Percentiles rank a stretch among this genome's conserved stretches.
Evolutionary conservation across 1,139 yeast genomes (phyloP).

Genomic region (Nadsonia starkeyi-henricii): DNA sequence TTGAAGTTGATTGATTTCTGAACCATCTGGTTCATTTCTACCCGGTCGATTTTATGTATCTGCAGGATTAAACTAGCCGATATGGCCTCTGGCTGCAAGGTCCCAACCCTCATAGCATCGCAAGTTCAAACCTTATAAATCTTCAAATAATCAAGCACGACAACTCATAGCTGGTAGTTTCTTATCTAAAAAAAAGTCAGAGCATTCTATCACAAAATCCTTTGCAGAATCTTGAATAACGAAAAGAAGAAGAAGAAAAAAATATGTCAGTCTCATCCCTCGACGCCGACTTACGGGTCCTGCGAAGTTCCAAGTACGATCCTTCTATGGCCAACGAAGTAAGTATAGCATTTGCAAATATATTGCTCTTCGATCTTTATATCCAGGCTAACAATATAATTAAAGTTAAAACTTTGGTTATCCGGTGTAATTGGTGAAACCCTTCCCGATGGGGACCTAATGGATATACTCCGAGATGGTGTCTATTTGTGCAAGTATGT

Average conservation of each 20-base stretch:
- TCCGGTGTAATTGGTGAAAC: constrained; percentile 14
- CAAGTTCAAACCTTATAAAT: no score
- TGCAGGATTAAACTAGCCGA: no score
- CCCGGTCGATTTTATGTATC: no score
- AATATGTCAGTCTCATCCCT: constrained; percentile 2
- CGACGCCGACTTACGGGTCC: constrained; percentile 1
- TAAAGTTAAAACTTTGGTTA: constrained; percentile 18
- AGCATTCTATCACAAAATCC: neutral
- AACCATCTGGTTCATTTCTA: no score
- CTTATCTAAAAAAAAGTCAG: no score
- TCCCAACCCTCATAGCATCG: no score
- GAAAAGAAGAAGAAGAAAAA: neutral
- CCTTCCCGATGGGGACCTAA: constrained; percentile 21
- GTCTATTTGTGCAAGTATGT: constrained; percentile 44
- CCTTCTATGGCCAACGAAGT: constrained; percentile 3
- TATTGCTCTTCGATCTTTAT: neutral
- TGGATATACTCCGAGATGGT: constrained; percentile 53
- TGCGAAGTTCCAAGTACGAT: constrained; percentile 5
- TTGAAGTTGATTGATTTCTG: no score
- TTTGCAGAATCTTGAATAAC: neutral
- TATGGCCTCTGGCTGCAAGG: no score
- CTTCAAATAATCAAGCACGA: no score
- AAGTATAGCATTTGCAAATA: neutral
- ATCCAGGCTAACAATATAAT: neutral
- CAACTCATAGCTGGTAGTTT: no score